Evolutionary conservation across 1,139 yeast genomes (phyloP).

Genomic region (Blastobotrys buckinghamii): DNA sequence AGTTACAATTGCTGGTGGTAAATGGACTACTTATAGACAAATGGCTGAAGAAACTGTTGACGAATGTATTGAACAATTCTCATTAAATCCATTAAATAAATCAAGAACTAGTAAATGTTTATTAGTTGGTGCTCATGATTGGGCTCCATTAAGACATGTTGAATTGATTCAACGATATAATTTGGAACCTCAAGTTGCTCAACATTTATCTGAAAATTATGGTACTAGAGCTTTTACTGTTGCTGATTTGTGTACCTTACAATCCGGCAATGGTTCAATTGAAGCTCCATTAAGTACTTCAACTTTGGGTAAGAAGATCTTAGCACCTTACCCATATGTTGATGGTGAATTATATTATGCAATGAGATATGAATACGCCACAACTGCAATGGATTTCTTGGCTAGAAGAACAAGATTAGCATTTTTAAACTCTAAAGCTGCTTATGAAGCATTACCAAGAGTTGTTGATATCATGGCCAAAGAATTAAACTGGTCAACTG

Average conservation of each 20-base stretch:
- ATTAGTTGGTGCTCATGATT: constrained; percentile 68
- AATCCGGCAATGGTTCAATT: constrained; percentile 19
- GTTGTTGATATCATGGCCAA: constrained; percentile 81
- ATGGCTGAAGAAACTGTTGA: constrained; percentile 96
- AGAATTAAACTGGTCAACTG: constrained; percentile 68
- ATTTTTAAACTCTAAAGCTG: constrained; percentile 83
- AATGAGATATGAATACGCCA: constrained; percentile 73
- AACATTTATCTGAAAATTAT: constrained; percentile 78
- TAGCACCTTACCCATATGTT: constrained; percentile 78
- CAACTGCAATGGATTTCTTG: constrained; percentile 85
- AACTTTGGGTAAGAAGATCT: constrained; percentile 34
- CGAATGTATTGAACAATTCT: constrained; percentile 53
- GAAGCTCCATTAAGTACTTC: constrained; percentile 21
- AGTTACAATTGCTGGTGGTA: constrained; percentile 92
- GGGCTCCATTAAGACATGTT: constrained; percentile 63
- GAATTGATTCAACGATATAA: constrained; percentile 76
- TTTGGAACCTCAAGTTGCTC: constrained; percentile 70
- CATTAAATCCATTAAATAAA: constrained; percentile 37
- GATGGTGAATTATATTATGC: constrained; percentile 88
- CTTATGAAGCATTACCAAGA: constrained; percentile 72
- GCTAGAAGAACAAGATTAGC: constrained; percentile 94
- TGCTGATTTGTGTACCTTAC: constrained; percentile 46
- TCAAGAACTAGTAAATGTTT: constrained; percentile 54
- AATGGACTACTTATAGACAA: constrained; percentile 97
- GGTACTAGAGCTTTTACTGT: constrained; percentile 78